These are phyloP conservation scores for Mediolabrus comicus DNA, from an alignment of 108 stramenopile genomes.

Conservation along the genomic window DNA sequence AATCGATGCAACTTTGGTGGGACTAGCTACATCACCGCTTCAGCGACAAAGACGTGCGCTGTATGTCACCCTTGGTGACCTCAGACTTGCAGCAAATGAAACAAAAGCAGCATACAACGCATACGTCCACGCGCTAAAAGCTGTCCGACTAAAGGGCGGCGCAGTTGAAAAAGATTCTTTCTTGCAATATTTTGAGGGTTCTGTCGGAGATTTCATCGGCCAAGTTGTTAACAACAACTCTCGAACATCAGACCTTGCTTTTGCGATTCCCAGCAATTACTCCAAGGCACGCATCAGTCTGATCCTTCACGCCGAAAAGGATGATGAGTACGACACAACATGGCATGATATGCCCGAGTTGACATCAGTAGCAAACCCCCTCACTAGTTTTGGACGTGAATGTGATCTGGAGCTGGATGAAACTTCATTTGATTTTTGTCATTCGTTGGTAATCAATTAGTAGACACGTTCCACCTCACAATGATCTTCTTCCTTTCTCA, in stretches of 20 bases:
- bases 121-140: background rate
- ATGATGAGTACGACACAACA: background rate
- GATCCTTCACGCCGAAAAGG: background rate
- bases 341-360: background rate
- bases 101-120: background rate
- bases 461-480: background rate
- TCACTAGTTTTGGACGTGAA: background rate
- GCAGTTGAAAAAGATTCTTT: conserved; percentile 8
- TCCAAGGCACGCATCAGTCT: background rate
- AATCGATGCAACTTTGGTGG: conserved; percentile 6
- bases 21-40: background rate
- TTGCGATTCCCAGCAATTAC: background rate
- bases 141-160: conserved; percentile 6
- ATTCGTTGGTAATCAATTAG: background rate
- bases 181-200: conserved; percentile 1
- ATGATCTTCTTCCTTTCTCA: too few species aligned
- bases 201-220: conserved; percentile 8
- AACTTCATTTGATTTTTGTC: background rate
- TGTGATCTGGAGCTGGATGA: background rate
- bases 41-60: background rate
- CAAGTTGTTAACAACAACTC: background rate
- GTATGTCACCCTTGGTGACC: background rate
- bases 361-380: background rate
- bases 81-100: conserved; percentile 5
- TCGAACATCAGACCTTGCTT: background rate